phyloP scores from a whole-genome alignment of 345 rosid genomes.

The Eucalyptus cladocalyx region DNA sequence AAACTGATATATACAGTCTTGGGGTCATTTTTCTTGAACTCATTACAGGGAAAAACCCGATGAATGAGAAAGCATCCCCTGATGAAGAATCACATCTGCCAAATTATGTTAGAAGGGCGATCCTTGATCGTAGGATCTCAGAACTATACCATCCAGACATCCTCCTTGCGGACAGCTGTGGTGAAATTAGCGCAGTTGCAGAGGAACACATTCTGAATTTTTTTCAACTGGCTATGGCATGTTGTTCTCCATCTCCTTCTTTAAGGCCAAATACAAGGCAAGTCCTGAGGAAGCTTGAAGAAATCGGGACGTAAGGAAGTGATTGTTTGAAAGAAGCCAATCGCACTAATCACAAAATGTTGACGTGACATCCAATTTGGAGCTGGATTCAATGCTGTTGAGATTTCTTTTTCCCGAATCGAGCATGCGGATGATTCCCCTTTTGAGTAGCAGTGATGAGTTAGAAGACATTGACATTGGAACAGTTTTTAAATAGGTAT shows the following conservation, averaged over 20 bases:
- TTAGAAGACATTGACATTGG: background rate
- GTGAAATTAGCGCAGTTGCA: conserved; percentile 9
- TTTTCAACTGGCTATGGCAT: conserved; percentile 75
- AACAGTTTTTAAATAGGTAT: background rate
- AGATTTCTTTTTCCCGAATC: background rate
- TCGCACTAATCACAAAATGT: background rate
- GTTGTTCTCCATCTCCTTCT: conserved; percentile 85
- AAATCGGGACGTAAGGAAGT: conserved; percentile 4
- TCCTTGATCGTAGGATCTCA: conserved; percentile 43
- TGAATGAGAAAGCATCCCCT: conserved; percentile 46
- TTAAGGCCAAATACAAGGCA: conserved; percentile 64
- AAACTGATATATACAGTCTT: conserved; percentile 63
- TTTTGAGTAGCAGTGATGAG: background rate
- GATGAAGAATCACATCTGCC: conserved; percentile 63
- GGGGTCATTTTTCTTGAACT: conserved; percentile 81
- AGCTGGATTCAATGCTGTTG: background rate
- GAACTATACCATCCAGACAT: conserved; percentile 63
- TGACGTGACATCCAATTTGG: background rate
- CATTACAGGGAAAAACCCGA: conserved; percentile 61
- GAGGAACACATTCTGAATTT: conserved; percentile 57
- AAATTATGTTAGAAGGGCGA: conserved; percentile 45
- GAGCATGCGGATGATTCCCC: background rate
- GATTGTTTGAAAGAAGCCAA: background rate
- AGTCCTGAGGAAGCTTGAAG: conserved; percentile 64
- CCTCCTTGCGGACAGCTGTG: conserved; percentile 11